A percentile compares a stretch with the other conserved stretches of the same genome.
Conservation (phyloP, 257 asterid genomes). For the Capsicum chinense region DNA sequence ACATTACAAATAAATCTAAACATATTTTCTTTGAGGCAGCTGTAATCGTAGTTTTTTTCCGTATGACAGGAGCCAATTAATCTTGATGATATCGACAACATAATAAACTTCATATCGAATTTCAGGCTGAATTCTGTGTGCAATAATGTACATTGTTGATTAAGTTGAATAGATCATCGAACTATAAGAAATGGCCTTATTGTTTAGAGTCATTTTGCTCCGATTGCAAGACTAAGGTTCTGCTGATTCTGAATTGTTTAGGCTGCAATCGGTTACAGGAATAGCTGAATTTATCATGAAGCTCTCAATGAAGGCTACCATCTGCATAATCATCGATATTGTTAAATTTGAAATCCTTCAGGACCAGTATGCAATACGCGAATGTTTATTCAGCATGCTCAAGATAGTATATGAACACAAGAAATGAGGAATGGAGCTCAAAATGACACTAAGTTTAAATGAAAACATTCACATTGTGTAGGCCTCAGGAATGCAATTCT, state of each 20-base stretch:
- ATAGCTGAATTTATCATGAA: constrained; percentile 53
- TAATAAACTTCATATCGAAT: not conserved
- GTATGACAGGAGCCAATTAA: not conserved
- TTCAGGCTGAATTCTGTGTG: not conserved
- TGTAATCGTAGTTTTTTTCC: not conserved
- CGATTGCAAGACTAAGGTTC: constrained; percentile 13
- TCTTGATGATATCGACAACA: not conserved
- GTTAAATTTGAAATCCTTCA: not conserved
- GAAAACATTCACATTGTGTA: not conserved
- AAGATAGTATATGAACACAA: not conserved
- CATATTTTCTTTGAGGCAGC: not conserved
- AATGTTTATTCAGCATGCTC: not conserved
- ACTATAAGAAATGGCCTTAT: no score
- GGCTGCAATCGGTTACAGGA: constrained; percentile 39
- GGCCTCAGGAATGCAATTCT: not conserved
- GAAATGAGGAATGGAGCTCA: constrained; percentile 5
- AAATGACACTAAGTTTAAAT: not conserved
- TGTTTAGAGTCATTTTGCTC: not conserved
- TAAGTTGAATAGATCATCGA: not conserved
- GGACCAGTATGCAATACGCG: not conserved
- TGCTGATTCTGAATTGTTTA: constrained; percentile 34
- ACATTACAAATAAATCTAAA: not conserved
- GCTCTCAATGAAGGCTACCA: constrained; percentile 79
- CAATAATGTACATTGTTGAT: not conserved
- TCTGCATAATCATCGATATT: constrained; percentile 41